phyloP scores from a whole-genome alignment of 352 stramenopile genomes.

The Phytophthora megakarya region DNA sequence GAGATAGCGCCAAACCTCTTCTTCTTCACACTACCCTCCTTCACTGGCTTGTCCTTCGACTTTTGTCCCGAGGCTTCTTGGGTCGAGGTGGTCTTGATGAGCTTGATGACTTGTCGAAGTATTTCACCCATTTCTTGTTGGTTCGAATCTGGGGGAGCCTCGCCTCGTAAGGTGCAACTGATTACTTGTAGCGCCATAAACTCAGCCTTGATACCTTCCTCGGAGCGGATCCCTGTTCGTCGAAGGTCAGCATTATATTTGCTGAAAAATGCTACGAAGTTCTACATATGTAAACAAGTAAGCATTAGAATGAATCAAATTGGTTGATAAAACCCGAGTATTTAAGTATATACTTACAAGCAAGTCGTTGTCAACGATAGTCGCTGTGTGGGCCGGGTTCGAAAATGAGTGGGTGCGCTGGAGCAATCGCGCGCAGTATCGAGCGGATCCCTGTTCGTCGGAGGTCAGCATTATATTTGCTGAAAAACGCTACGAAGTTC shows the following conservation, averaged over 20 bases:
- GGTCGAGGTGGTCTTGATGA: conserved; percentile 67
- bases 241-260: conserved; percentile 71
- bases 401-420: conserved; percentile 65
- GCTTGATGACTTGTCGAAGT: conserved; percentile 61
- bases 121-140: conserved; percentile 37
- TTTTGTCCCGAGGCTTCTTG: conserved; percentile 53
- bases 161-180: conserved; percentile 42
- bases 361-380: conserved; percentile 63
- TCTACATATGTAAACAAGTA: conserved; percentile 28
- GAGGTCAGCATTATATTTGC: conserved; percentile 65
- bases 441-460: conserved; percentile 73
- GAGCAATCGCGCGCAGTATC: conserved; percentile 61
- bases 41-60: conserved; percentile 50
- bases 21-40: conserved; percentile 54
- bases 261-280: conserved; percentile 73
- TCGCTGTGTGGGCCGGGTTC: conserved; percentile 39
- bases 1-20: conserved; percentile 40
- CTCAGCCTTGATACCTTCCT: conserved; percentile 71
- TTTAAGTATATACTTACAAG: conserved; percentile 53
- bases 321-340: no score
- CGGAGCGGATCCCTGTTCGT: conserved; percentile 67
- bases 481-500: conserved; percentile 77
- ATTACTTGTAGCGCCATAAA: conserved; percentile 63
- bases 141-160: conserved; percentile 33
- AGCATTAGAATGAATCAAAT: conserved; percentile 3